A percentile compares a stretch with the other conserved stretches of the same genome.
phyloP scores from a whole-genome alignment of 257 asterid species.

The Ajuga chamaepitys region DNA sequence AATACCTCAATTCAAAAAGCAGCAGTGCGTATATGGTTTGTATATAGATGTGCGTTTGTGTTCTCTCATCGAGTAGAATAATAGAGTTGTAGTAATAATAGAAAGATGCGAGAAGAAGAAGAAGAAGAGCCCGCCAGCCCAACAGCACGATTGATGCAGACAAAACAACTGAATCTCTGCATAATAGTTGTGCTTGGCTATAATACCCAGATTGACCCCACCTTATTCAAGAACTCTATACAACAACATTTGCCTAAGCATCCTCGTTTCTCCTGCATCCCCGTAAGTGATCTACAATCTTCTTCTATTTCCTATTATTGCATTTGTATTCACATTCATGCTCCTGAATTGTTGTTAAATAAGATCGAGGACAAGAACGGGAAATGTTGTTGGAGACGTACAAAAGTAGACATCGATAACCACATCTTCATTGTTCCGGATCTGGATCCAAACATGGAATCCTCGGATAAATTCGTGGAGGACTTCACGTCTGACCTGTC shows the following conservation, averaged over 20 bases:
- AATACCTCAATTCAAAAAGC: no score
- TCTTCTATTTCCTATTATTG: no score
- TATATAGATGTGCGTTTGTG: no score
- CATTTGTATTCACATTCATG: no score
- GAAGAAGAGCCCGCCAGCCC: conserved; percentile 37
- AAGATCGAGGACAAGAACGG: conserved; percentile 15
- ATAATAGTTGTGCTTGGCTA: conserved; percentile 31
- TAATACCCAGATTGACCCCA: conserved; percentile 18
- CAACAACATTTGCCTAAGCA: conserved; percentile 26
- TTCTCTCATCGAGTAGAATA: no score
- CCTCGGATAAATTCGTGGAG: conserved; percentile 26
- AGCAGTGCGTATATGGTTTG: no score
- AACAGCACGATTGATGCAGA: conserved; percentile 31
- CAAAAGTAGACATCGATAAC: conserved; percentile 20
- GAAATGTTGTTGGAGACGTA: conserved; percentile 24
- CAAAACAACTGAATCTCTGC: conserved; percentile 12
- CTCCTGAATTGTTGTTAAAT: no score
- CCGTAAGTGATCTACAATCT: conserved; percentile 21
- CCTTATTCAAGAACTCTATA: conserved; percentile 15
- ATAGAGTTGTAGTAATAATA: no score
- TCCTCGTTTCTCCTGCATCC: conserved; percentile 41
- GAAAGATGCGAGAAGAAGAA: no score
- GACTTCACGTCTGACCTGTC: conserved; percentile 20
- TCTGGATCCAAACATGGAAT: conserved; percentile 24
- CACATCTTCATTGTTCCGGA: conserved; percentile 26